Evolutionary conservation across 371 early-diverging fungal species (phyloP).

Genomic region (Gilbertella persicaria): DNA sequence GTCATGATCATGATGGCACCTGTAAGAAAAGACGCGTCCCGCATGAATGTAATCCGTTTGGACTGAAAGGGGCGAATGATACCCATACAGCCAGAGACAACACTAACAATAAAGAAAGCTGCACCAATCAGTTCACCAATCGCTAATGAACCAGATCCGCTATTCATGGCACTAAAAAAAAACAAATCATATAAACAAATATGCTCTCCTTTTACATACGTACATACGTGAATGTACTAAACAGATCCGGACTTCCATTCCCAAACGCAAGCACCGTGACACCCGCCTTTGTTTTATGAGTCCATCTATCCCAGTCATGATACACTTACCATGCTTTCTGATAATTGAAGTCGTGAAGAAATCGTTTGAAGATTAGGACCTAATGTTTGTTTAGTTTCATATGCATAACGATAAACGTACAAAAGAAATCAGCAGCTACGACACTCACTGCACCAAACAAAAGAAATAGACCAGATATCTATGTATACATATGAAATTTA

Average conservation of each 20-base stretch:
- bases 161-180: slow-evolving; percentile 62
- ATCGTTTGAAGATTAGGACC: slow-evolving; percentile 64
- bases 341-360: slow-evolving; percentile 58
- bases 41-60: slow-evolving; percentile 61
- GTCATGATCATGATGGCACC: slow-evolving; percentile 64
- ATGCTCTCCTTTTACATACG: neutral
- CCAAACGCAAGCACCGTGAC: slow-evolving; percentile 87
- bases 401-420: slow-evolving; percentile 33
- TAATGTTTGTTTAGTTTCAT: slow-evolving; percentile 11
- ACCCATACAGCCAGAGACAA: slow-evolving; percentile 78
- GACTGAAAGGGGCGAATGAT: slow-evolving; percentile 68
- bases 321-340: slow-evolving; percentile 69
- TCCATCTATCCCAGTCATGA: neutral
- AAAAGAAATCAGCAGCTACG: slow-evolving; percentile 73
- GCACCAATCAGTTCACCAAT: slow-evolving; percentile 84
- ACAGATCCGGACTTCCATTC: slow-evolving; percentile 83
- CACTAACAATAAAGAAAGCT: slow-evolving; percentile 72
- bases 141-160: slow-evolving; percentile 75
- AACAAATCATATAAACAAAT: neutral
- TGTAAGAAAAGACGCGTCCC: slow-evolving; percentile 73
- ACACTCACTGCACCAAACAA: slow-evolving; percentile 67
- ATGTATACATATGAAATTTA: neutral
- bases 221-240: slow-evolving; percentile 67
- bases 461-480: slow-evolving; percentile 36
- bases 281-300: slow-evolving; percentile 61